These are phyloP conservation scores for Fonsecaea nubica DNA, from an alignment of 2,329 filamentous ascomycete species.

Conservation along the genomic window DNA sequence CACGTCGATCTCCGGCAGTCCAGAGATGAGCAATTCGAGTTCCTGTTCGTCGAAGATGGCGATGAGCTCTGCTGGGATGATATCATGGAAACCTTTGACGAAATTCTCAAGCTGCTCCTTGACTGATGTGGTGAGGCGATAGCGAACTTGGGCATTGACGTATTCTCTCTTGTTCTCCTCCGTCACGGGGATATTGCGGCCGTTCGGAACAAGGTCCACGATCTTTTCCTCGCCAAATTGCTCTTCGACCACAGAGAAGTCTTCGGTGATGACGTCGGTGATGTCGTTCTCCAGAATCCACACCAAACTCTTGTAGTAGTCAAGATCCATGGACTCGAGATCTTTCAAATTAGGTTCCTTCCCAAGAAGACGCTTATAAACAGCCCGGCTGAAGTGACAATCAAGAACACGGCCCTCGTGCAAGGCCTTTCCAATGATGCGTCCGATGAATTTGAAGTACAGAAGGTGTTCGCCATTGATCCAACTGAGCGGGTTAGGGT, in stretches of 20 bases:
- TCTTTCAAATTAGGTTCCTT: conserved; percentile 97
- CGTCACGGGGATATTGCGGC: conserved; percentile 89
- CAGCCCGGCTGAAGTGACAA: conserved; percentile 97
- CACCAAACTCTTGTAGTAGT: conserved; percentile 97
- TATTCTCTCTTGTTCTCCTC: conserved; percentile 99
- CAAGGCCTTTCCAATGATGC: conserved; percentile 96
- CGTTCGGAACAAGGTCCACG: conserved; percentile 84
- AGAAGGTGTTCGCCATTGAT: conserved; percentile 95
- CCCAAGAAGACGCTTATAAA: conserved; percentile 96
- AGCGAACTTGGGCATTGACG: conserved; percentile 90
- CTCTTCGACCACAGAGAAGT: conserved; percentile 91
- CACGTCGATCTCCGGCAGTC: conserved; percentile 93
- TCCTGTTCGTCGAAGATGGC: conserved; percentile 99
- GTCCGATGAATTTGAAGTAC: conserved; percentile 99
- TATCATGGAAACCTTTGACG: conserved; percentile 94
- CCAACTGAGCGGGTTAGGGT: conserved; percentile 90
- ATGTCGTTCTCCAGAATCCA: conserved; percentile 99
- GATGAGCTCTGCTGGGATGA: conserved; percentile 91
- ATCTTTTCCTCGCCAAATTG: conserved; percentile 89
- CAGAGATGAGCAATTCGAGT: conserved; percentile 93
- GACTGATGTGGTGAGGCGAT: conserved; percentile 88
- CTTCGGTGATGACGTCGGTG: conserved; percentile 95
- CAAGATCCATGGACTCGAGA: conserved; percentile 97
- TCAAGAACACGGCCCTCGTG: conserved; percentile 96
- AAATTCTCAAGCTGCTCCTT: conserved; percentile 94